Conservation (phyloP, 768 basidiomycete species). For the Candolleomyces efflorescens region DNA sequence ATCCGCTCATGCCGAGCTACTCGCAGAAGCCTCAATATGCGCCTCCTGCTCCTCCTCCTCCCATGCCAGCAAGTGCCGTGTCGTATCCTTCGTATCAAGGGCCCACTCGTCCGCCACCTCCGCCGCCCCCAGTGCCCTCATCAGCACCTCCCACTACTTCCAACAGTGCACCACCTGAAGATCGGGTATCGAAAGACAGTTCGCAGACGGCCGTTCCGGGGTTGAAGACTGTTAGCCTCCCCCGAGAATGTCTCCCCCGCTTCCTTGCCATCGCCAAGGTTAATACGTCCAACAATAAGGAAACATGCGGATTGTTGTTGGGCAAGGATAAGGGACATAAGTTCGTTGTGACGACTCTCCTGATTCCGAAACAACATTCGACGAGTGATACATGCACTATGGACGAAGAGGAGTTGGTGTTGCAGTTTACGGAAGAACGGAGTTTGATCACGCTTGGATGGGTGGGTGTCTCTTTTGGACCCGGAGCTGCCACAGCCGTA, state of each 20-base stretch:
- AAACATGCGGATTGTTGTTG: constrained; percentile 84
- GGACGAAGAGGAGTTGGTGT: constrained; percentile 84
- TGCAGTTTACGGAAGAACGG: constrained; percentile 80
- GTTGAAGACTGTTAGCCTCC: constrained; percentile 64
- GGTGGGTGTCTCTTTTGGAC: constrained; percentile 46
- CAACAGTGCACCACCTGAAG: constrained; percentile 16
- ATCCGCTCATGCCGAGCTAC: background rate
- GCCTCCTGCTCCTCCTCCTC: constrained; percentile 17
- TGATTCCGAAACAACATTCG: constrained; percentile 86
- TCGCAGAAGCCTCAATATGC: background rate
- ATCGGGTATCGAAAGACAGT: background rate
- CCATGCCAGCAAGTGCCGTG: constrained; percentile 21
- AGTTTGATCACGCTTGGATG: constrained; percentile 86
- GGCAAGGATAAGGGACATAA: constrained; percentile 62
- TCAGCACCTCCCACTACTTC: constrained; percentile 1
- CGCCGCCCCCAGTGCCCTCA: constrained; percentile 7
- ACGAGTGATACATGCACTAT: constrained; percentile 92
- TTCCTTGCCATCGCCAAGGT: constrained; percentile 75
- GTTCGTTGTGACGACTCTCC: constrained; percentile 71
- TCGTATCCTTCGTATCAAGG: constrained; percentile 19
- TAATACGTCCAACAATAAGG: constrained; percentile 74
- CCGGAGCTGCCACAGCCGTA: background rate
- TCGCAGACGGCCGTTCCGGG: constrained; percentile 9
- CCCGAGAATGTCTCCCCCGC: constrained; percentile 65
- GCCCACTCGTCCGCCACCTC: constrained; percentile 15